Percentiles rank a stretch among this genome's conserved stretches.
Evolutionary conservation across 345 rosid genomes (phyloP).

Genomic region (Gossypium mustelinum): DNA sequence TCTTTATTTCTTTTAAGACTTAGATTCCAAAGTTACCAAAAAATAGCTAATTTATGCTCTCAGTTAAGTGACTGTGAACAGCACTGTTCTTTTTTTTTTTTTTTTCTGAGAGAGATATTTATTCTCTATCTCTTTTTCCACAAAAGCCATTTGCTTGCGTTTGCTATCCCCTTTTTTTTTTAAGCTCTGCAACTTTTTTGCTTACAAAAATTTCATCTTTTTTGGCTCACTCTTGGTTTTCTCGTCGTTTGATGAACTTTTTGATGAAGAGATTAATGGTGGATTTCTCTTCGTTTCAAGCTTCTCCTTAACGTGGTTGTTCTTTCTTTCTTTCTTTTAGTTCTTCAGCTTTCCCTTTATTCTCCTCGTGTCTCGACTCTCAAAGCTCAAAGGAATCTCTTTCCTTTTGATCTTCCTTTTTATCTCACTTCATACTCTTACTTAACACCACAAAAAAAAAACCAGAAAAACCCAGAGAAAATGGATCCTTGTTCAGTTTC

Average conservation of each 20-base stretch:
- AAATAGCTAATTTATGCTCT: not conserved
- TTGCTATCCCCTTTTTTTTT: not conserved
- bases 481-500: conserved; percentile 29
- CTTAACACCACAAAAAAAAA: conserved; percentile 27
- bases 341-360: conserved; percentile 27
- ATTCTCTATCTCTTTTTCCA: conserved; percentile 5
- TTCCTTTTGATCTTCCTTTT: conserved; percentile 3
- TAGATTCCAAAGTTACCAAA: too few species aligned
- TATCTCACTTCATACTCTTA: conserved; percentile 14
- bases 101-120: not conserved
- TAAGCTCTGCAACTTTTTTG: conserved; percentile 7
- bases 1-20: too few species aligned
- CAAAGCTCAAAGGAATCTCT: conserved; percentile 38
- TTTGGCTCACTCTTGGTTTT: conserved; percentile 9
- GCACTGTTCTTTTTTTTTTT: not conserved
- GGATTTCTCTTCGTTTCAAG: conserved; percentile 28
- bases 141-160: conserved; percentile 13
- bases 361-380: conserved; percentile 33
- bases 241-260: conserved; percentile 27
- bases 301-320: conserved; percentile 35
- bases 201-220: conserved; percentile 7
- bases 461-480: conserved; percentile 18
- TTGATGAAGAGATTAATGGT: conserved; percentile 16
- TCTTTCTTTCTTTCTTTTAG: not conserved
- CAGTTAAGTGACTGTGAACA: conserved; percentile 3